Conservation (phyloP, 805 yeast species). For the Kluyveromyces siamensis region DNA sequence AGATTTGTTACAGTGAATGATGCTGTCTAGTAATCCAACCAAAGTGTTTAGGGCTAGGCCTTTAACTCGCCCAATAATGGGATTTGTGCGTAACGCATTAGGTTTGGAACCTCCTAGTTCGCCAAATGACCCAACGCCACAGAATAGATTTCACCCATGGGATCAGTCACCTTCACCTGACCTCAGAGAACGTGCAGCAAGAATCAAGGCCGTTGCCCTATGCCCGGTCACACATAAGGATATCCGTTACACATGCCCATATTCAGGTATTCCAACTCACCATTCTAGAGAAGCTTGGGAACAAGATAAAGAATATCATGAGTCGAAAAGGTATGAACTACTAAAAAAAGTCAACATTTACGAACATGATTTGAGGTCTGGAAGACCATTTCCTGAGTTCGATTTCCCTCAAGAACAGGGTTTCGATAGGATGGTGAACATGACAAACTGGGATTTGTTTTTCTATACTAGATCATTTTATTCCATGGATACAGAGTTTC, state of each 20-base stretch:
- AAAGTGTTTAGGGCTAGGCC: not conserved
- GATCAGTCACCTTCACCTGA: conserved; percentile 87
- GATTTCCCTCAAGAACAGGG: conserved; percentile 82
- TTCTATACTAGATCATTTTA: conserved; percentile 87
- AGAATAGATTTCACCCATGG: conserved; percentile 78
- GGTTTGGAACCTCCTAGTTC: conserved; percentile 58
- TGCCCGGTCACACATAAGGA: conserved; percentile 85
- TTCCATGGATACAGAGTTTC: conserved; percentile 96
- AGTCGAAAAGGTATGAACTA: conserved; percentile 53
- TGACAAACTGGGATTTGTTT: conserved; percentile 84
- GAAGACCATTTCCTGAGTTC: conserved; percentile 91
- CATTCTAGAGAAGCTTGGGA: conserved; percentile 87
- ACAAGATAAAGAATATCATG: conserved; percentile 64
- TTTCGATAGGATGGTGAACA: conserved; percentile 64
- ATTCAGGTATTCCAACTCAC: conserved; percentile 95
- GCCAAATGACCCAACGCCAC: conserved; percentile 58
- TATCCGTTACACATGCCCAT: conserved; percentile 81
- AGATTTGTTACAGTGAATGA: not conserved
- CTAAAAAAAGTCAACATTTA: conserved; percentile 82
- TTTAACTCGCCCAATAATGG: conserved; percentile 23
- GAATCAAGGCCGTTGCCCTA: conserved; percentile 74
- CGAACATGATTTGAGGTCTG: conserved; percentile 92
- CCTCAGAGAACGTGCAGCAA: conserved; percentile 83
- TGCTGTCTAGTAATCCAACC: not conserved
- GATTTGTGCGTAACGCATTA: conserved; percentile 37